Conservation (phyloP, 148 eudicot genomes). For the Heliamphora exappendiculata region DNA sequence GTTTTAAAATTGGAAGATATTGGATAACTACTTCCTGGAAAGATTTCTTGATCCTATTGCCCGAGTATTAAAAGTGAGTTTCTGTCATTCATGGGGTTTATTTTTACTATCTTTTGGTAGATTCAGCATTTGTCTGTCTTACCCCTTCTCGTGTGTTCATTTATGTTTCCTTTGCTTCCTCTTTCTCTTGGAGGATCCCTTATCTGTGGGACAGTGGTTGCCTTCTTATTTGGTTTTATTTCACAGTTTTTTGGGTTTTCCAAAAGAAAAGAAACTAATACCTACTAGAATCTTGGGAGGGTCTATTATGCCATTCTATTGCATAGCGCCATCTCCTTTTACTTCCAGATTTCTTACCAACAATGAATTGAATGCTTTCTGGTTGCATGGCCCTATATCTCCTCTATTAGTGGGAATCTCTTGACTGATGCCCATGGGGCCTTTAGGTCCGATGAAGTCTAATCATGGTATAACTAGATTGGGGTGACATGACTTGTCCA, state of each 20-base stretch:
- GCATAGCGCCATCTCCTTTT: neutral
- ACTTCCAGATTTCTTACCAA: neutral
- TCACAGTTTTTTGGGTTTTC: neutral
- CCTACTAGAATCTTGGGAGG: neutral
- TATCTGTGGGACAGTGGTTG: neutral
- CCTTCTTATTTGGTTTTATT: conserved; percentile 1
- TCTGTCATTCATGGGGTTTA: neutral
- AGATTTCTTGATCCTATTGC: neutral
- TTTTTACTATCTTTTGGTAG: neutral
- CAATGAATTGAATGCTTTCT: neutral
- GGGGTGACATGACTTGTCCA: neutral
- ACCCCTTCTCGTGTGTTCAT: neutral
- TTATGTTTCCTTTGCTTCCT: neutral
- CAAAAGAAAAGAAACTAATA: neutral
- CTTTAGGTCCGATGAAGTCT: neutral
- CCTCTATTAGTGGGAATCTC: neutral
- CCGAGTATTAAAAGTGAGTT: neutral
- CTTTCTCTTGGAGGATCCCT: neutral
- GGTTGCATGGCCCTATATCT: neutral
- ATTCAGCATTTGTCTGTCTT: neutral
- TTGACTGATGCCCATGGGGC: neutral
- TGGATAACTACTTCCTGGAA: neutral
- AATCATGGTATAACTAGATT: neutral
- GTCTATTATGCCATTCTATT: neutral
- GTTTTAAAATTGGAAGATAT: neutral